A percentile compares a stretch with the other conserved stretches of the same genome.
phyloP scores from a whole-genome alignment of 1,284 basidiomycete genomes.

The Takashimella tepidaria region DNA sequence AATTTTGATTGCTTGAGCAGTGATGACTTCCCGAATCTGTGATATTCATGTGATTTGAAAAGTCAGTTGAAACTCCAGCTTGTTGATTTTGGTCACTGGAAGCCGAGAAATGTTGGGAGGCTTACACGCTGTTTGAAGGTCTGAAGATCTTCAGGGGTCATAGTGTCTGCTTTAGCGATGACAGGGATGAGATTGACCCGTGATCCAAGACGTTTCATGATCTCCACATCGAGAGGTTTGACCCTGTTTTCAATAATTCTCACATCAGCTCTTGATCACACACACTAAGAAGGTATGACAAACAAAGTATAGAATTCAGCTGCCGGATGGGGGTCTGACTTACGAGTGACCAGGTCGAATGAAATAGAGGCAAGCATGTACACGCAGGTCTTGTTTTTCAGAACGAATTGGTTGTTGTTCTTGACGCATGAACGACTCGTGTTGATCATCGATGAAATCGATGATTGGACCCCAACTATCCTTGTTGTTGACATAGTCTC shows the following conservation, averaged over 20 bases:
- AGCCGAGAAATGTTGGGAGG: background rate
- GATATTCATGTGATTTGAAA: background rate
- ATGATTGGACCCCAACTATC: constrained; percentile 98
- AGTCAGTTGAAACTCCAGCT: constrained; percentile 4
- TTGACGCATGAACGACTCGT: constrained; percentile 98
- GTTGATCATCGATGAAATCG: constrained; percentile 99
- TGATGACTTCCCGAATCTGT: constrained; percentile 83
- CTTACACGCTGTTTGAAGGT: constrained; percentile 87
- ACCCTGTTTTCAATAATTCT: constrained; percentile 53
- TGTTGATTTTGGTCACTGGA: background rate
- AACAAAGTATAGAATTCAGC: background rate
- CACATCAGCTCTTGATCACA: background rate
- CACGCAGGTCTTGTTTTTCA: constrained; percentile 90
- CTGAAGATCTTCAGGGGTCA: constrained; percentile 87
- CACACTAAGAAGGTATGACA: background rate
- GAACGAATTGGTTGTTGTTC: constrained; percentile 93
- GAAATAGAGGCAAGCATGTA: constrained; percentile 98
- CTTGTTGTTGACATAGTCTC: constrained; percentile 99
- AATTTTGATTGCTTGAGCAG: constrained; percentile 87
- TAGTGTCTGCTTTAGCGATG: constrained; percentile 91
- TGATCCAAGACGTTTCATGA: constrained; percentile 95
- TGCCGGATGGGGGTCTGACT: constrained; percentile 41
- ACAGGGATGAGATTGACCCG: constrained; percentile 98
- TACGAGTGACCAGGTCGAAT: constrained; percentile 94
- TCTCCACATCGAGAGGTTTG: constrained; percentile 98